phyloP scores from a whole-genome alignment of 2,329 filamentous ascomycete species.

The Aureobasidium melanogenum region DNA sequence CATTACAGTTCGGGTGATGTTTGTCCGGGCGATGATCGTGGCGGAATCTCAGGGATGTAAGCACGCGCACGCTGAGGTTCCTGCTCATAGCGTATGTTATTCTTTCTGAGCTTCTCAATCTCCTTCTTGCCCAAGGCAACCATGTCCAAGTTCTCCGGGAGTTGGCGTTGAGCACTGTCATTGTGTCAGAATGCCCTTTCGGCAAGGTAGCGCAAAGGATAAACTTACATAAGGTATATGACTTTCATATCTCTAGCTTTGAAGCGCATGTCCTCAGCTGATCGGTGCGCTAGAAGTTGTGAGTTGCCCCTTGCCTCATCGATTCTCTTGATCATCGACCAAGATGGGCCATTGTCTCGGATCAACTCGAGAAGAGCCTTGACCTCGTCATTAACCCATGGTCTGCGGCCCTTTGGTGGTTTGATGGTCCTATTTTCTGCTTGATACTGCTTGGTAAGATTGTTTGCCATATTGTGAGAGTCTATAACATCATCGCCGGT shows the following conservation, averaged over 20 bases:
- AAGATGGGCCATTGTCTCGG: conserved; percentile 30
- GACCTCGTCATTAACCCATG: conserved; percentile 29
- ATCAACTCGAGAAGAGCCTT: conserved; percentile 42
- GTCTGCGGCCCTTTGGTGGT: conserved; percentile 20
- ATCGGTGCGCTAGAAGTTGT: conserved; percentile 24
- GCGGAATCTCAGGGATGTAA: background rate
- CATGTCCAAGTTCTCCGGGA: conserved; percentile 37
- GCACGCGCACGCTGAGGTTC: background rate
- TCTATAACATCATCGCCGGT: conserved; percentile 17
- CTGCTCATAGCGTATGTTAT: conserved; percentile 15
- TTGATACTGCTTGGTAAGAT: background rate
- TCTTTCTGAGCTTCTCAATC: conserved; percentile 26
- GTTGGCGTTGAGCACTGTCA: conserved; percentile 21
- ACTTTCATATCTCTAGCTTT: conserved; percentile 46
- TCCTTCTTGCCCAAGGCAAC: conserved; percentile 36
- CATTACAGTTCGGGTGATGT: background rate
- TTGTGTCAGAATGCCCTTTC: background rate
- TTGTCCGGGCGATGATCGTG: background rate
- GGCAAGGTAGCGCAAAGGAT: no score
- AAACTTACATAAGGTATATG: conserved; percentile 35
- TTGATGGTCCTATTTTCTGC: conserved; percentile 32
- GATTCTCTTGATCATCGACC: conserved; percentile 36
- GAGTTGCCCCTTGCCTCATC: conserved; percentile 19
- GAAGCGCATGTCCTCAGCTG: conserved; percentile 40
- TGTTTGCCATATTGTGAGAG: background rate